Conservation (phyloP, 2,329 filamentous ascomycete genomes). For the Hirsutella rhossiliensis region DNA sequence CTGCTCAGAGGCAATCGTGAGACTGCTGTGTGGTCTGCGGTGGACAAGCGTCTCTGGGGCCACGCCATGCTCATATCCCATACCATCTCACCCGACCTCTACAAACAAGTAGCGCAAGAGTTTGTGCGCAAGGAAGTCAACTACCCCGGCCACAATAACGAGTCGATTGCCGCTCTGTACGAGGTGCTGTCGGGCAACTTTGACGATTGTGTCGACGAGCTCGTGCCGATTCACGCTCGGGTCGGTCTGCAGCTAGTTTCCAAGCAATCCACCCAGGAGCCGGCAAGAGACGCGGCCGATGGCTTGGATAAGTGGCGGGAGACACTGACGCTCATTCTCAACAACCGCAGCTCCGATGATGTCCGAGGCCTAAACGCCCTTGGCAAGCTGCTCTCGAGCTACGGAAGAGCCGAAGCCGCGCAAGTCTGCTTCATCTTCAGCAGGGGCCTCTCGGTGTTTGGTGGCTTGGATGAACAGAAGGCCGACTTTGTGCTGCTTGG, state of each 20-base stretch:
- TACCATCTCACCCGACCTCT: slow-evolving; percentile 66
- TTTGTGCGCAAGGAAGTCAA: slow-evolving; percentile 95
- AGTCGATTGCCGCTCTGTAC: slow-evolving; percentile 84
- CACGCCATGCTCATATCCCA: slow-evolving; percentile 86
- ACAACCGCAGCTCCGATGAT: slow-evolving; percentile 78
- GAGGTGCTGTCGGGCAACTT: slow-evolving; percentile 88
- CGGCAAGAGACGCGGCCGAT: slow-evolving; percentile 61
- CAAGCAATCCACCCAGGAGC: slow-evolving; percentile 48
- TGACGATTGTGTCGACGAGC: slow-evolving; percentile 89
- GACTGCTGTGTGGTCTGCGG: slow-evolving; percentile 85
- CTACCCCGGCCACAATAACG: slow-evolving; percentile 63
- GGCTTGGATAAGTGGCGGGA: slow-evolving; percentile 92
- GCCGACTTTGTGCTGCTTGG: slow-evolving; percentile 75
- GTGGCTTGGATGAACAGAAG: slow-evolving; percentile 70
- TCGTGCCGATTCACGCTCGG: slow-evolving; percentile 84
- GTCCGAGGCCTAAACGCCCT: slow-evolving; percentile 65
- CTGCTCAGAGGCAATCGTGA: slow-evolving; percentile 76
- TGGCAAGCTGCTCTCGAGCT: slow-evolving; percentile 70
- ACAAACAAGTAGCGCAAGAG: slow-evolving; percentile 88
- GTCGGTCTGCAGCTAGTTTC: slow-evolving; percentile 87
- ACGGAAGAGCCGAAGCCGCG: slow-evolving; percentile 80
- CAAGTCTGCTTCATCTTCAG: slow-evolving; percentile 92
- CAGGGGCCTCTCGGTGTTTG: slow-evolving; percentile 56
- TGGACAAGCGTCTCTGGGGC: slow-evolving; percentile 88
- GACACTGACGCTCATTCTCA: slow-evolving; percentile 72